Evolutionary conservation across 1,284 basidiomycete genomes (phyloP).

Genomic region (Sporisorium iseilematis-ciliati): DNA sequence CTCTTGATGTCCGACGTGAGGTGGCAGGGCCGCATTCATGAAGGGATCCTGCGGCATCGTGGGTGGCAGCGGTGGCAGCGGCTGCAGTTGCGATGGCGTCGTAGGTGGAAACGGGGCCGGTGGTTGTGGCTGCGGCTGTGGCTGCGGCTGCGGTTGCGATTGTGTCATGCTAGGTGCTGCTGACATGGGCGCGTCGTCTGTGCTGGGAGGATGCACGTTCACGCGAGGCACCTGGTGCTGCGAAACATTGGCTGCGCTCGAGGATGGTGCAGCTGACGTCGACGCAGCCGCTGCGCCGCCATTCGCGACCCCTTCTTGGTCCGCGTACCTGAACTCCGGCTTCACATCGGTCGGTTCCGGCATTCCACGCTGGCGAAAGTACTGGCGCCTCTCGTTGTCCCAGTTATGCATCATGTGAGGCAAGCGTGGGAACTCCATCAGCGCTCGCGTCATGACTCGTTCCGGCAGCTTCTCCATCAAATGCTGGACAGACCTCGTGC

Average conservation of each 20-base stretch:
- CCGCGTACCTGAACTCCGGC: constrained; percentile 36
- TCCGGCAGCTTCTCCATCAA: constrained; percentile 21
- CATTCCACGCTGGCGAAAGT: constrained; percentile 18
- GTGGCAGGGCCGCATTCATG: neutral
- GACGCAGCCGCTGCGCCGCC: neutral
- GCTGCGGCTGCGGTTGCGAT: constrained; percentile 2
- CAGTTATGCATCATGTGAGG: constrained; percentile 47
- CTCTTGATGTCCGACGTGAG: neutral
- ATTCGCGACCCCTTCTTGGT: neutral
- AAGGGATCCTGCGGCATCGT: neutral
- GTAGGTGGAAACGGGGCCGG: no score
- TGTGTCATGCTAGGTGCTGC: constrained; percentile 10
- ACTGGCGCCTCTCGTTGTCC: constrained; percentile 33
- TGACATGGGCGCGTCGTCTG: constrained; percentile 4
- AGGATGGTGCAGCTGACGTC: constrained; percentile 5
- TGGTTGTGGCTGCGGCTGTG: no score
- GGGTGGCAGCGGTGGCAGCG: neutral
- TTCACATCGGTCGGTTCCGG: constrained; percentile 28
- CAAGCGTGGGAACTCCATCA: constrained; percentile 45
- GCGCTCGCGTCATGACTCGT: constrained; percentile 22
- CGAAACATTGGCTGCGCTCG: neutral
- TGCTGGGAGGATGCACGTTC: neutral
- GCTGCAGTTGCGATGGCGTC: no score
- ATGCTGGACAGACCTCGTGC: constrained; percentile 21
- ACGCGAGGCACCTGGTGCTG: neutral